A percentile compares a stretch with the other conserved stretches of the same genome.
These are phyloP conservation scores for Heracleum sosnowskyi DNA, from an alignment of 129 eudicot genomes.

Conservation along the genomic window DNA sequence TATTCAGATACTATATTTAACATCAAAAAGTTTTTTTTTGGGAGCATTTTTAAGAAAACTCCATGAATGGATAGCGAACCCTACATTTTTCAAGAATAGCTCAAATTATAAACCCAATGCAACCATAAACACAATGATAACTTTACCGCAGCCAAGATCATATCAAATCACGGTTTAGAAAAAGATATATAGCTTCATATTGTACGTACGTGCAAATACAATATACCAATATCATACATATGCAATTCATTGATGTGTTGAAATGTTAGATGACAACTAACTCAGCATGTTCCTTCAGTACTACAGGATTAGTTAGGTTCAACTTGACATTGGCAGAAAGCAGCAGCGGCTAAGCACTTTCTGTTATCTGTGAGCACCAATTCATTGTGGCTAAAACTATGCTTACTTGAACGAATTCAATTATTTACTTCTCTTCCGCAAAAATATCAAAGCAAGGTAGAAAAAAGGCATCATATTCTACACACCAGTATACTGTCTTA, in stretches of 20 bases:
- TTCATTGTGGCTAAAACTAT: neutral
- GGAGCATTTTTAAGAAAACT: no score
- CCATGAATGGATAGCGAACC: neutral
- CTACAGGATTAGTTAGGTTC: neutral
- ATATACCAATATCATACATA: neutral
- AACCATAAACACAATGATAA: neutral
- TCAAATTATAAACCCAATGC: neutral
- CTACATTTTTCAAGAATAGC: neutral
- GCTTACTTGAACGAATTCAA: neutral
- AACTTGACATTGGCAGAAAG: neutral
- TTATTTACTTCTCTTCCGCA: neutral
- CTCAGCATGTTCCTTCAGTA: neutral
- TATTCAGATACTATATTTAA: neutral
- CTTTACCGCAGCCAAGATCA: neutral
- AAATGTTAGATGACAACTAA: neutral
- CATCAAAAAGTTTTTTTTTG: no score
- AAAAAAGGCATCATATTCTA: neutral
- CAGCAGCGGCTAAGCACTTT: neutral
- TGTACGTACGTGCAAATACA: neutral
- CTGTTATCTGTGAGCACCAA: neutral
- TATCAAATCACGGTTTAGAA: neutral
- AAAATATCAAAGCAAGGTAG: neutral
- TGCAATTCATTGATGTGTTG: neutral
- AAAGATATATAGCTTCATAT: neutral
- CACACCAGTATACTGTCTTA: neutral